These are phyloP conservation scores for Petasospora fabianii DNA, from an alignment of 1,139 yeast genomes.

Conservation along the genomic window DNA sequence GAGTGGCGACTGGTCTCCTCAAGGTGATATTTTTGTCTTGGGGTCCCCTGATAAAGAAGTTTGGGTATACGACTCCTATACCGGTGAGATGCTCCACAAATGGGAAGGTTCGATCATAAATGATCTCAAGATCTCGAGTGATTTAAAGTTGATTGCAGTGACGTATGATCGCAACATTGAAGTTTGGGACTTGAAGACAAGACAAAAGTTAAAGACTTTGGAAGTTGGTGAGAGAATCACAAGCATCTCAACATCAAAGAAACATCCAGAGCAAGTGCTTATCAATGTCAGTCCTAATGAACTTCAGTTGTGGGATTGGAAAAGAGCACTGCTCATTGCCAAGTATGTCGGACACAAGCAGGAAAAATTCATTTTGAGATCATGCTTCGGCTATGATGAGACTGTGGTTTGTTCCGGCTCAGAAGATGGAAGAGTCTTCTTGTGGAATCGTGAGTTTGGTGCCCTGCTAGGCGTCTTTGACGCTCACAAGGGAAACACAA, in stretches of 20 bases:
- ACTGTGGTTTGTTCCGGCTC: constrained; percentile 77
- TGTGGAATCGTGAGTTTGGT: constrained; percentile 79
- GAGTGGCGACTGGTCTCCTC: constrained; percentile 75
- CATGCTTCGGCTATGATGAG: constrained; percentile 74
- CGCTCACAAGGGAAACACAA: constrained; percentile 69
- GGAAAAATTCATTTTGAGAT: constrained; percentile 65
- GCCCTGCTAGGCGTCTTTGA: constrained; percentile 57
- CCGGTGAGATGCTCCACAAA: constrained; percentile 32
- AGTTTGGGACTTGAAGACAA: constrained; percentile 43
- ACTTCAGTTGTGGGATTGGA: constrained; percentile 72
- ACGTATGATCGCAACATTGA: constrained; percentile 57
- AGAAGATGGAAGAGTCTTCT: constrained; percentile 73
- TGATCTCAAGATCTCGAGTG: constrained; percentile 63
- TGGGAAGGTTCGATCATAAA: constrained; percentile 49
- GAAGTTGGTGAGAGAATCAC: constrained; percentile 43
- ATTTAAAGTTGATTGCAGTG: constrained; percentile 64
- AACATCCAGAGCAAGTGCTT: constrained; percentile 45
- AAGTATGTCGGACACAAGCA: constrained; percentile 73
- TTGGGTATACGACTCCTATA: constrained; percentile 52
- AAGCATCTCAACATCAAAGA: constrained; percentile 41
- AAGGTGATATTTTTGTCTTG: constrained; percentile 56
- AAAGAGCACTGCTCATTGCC: constrained; percentile 46
- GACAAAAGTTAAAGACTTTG: constrained; percentile 31
- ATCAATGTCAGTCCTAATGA: constrained; percentile 75
- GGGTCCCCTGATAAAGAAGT: constrained; percentile 80